Evolutionary conservation across 2,329 filamentous ascomycete species (phyloP).

Genomic region (Trichoderma simmonsii): DNA sequence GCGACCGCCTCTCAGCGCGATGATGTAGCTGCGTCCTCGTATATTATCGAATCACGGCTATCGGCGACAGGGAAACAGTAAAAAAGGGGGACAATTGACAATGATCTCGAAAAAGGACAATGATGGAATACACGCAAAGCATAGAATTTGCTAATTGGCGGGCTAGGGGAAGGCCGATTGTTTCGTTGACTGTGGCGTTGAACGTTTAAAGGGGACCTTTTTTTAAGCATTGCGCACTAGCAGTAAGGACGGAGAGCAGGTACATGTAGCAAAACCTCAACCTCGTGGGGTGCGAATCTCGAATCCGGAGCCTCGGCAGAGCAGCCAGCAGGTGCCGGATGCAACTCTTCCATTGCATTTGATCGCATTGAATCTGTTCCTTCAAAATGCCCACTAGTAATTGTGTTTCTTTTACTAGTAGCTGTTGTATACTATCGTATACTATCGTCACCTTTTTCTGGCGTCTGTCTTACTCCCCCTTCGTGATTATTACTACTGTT

Average conservation of each 20-base stretch:
- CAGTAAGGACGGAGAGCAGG: not conserved
- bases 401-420: not conserved
- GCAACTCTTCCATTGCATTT: not conserved
- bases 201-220: not conserved
- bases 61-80: not conserved
- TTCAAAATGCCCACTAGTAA: not conserved
- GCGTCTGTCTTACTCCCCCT: not conserved
- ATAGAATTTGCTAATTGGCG: not conserved
- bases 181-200: not conserved
- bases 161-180: not conserved
- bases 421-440: not conserved
- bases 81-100: not conserved
- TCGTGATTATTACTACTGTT: not conserved
- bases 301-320: constrained; percentile 11
- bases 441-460: not conserved
- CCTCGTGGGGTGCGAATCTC: not conserved
- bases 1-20: constrained; percentile 7
- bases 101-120: not conserved
- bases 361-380: not conserved
- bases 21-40: not conserved
- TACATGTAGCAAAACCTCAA: not conserved
- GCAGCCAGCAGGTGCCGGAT: not conserved
- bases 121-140: not conserved
- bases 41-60: not conserved
- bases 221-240: not conserved